Percentiles rank a stretch among this genome's conserved stretches.
phyloP scores from a whole-genome alignment of 148 eudicot species.

The Vaccinium macrocarpon region DNA sequence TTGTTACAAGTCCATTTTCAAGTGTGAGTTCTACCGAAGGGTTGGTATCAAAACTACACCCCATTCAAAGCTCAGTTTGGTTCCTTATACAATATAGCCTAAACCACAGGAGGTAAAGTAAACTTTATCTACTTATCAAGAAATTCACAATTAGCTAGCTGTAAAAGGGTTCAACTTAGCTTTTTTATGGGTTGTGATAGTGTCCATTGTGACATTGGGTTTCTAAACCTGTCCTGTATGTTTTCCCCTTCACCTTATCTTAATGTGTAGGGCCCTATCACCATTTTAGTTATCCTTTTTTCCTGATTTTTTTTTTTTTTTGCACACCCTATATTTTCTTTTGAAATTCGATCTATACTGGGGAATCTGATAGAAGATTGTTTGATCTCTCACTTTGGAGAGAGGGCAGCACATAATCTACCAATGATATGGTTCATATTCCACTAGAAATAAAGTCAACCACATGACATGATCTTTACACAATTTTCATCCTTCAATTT shows the following conservation, averaged over 20 bases:
- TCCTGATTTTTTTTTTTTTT: background rate
- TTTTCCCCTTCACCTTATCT: background rate
- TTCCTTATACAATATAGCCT: too few species aligned
- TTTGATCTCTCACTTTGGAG: constrained; percentile 3
- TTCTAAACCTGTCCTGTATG: background rate
- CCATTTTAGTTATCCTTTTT: background rate
- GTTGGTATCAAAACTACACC: too few species aligned
- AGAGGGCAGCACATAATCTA: constrained; percentile 9
- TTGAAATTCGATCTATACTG: background rate
- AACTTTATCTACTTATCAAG: too few species aligned
- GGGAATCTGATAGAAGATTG: constrained; percentile 9
- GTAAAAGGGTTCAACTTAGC: background rate
- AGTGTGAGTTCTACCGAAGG: too few species aligned
- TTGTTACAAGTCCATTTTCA: too few species aligned
- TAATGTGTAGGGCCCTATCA: background rate
- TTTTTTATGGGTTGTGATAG: background rate
- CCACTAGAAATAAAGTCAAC: background rate
- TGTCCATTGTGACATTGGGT: background rate
- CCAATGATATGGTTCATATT: background rate
- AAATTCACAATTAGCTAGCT: too few species aligned
- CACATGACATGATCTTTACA: background rate
- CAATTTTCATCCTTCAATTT: background rate
- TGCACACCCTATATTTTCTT: background rate
- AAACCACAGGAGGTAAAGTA: too few species aligned
- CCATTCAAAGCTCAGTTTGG: too few species aligned